Percentiles rank a stretch among this genome's conserved stretches.
These are phyloP conservation scores for Chlamydomonas sp. DNA, from an alignment of 139 green algal species.

Conservation along the genomic window DNA sequence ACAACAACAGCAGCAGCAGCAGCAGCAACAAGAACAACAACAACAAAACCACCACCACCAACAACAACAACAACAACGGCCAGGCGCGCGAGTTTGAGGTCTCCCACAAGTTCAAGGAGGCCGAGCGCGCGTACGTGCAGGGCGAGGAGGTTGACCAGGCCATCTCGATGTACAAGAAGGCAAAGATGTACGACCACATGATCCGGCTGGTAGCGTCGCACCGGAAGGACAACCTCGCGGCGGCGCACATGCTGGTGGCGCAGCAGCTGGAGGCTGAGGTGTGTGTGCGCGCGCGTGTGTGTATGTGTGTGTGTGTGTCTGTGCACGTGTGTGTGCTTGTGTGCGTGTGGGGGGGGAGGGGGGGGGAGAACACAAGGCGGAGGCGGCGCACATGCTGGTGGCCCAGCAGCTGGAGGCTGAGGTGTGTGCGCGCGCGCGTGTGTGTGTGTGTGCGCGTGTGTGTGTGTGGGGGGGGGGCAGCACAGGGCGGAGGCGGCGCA, in stretches of 20 bases:
- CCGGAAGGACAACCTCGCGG: slow-evolving; percentile 43
- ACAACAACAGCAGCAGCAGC: no score
- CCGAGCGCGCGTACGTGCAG: slow-evolving; percentile 65
- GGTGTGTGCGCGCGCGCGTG: no score
- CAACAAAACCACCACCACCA: no score
- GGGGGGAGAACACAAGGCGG: no score
- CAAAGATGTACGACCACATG: slow-evolving; percentile 62
- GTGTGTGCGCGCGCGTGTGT: slow-evolving; percentile 21
- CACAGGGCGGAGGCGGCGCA: no score
- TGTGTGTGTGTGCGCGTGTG: no score
- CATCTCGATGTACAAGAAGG: slow-evolving; percentile 77
- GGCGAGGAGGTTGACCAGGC: slow-evolving; percentile 58
- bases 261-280: slow-evolving; percentile 13
- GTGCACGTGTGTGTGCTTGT: slow-evolving; percentile 26
- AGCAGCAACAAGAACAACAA: no score
- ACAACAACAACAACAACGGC: no score
- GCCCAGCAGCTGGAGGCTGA: slow-evolving; percentile 5
- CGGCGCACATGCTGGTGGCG: slow-evolving; percentile 11
- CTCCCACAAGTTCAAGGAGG: slow-evolving; percentile 49
- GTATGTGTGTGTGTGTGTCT: not conserved
- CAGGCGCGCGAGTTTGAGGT: slow-evolving; percentile 59
- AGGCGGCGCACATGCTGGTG: slow-evolving; percentile 41
- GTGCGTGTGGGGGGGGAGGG: not conserved
- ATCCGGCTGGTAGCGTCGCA: slow-evolving; percentile 60
- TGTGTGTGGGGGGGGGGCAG: no score